phyloP scores from a whole-genome alignment of 1,139 yeast species.

The Pichia sp. region DNA sequence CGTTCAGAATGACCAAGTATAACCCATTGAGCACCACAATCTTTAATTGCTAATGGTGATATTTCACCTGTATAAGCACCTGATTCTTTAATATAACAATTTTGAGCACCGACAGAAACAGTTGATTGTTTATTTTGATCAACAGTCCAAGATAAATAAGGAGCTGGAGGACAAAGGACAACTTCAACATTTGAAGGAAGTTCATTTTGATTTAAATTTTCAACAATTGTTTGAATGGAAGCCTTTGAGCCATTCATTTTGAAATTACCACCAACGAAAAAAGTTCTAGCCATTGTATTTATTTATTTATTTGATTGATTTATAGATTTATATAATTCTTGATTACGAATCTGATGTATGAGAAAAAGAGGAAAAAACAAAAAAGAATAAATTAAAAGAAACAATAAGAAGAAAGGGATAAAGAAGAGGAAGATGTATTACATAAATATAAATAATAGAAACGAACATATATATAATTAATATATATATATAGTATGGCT shows the following conservation, averaged over 20 bases:
- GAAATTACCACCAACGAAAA: conserved; percentile 98
- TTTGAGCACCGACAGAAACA: conserved; percentile 84
- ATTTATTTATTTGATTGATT: background rate
- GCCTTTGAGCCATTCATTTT: conserved; percentile 95
- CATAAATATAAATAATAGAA: too few relatives aligned
- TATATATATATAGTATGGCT: too few relatives aligned
- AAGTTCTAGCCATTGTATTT: conserved; percentile 47
- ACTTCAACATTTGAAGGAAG: conserved; percentile 78
- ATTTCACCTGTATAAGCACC: conserved; percentile 99
- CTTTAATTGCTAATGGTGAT: conserved; percentile 83
- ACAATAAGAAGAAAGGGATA: too few relatives aligned
- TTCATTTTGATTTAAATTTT: conserved; percentile 70
- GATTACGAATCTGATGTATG: background rate
- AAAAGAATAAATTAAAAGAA: background rate
- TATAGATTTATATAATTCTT: too few relatives aligned
- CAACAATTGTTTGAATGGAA: conserved; percentile 78
- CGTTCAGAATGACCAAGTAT: conserved; percentile 98
- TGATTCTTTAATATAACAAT: conserved; percentile 75
- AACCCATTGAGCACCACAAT: conserved; percentile 91
- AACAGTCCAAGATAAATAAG: conserved; percentile 77
- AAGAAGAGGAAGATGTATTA: too few relatives aligned
- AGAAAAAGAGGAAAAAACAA: background rate
- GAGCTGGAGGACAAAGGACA: conserved; percentile 94
- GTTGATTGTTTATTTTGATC: conserved; percentile 62
- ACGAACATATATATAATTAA: too few relatives aligned